A percentile compares a stretch with the other conserved stretches of the same genome.
phyloP scores from a whole-genome alignment of 129 eudicot species.

The Flaveria brownii region DNA sequence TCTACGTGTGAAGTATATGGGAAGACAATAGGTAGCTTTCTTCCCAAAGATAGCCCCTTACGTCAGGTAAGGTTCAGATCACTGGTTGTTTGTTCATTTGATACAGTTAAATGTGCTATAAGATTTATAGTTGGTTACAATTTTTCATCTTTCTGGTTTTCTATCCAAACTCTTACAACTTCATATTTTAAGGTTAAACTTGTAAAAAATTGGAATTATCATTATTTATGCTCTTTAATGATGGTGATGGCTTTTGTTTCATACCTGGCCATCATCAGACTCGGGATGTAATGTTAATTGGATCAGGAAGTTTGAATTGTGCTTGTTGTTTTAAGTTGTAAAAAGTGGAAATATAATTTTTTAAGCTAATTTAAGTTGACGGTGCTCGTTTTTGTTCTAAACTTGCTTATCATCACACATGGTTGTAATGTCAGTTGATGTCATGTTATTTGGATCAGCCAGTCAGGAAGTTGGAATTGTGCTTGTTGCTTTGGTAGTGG shows the following conservation, averaged over 20 bases:
- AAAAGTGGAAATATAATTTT: neutral
- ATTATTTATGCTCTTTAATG: neutral
- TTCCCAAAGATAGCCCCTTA: constrained; percentile 83
- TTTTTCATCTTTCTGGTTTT: neutral
- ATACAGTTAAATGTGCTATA: constrained; percentile 10
- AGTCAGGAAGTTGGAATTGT: neutral
- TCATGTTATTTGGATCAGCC: constrained; percentile 15
- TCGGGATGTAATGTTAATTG: too few species aligned
- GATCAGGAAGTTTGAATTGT: neutral
- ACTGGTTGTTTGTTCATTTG: neutral
- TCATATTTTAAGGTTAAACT: neutral
- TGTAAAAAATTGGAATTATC: neutral
- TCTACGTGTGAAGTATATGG: constrained; percentile 98
- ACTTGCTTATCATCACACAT: neutral
- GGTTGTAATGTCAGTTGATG: constrained; percentile 1
- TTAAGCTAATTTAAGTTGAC: neutral
- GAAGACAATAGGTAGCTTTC: constrained; percentile 83
- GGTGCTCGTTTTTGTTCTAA: neutral
- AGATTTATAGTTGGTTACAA: neutral
- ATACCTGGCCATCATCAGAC: too few species aligned
- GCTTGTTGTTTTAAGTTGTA: neutral
- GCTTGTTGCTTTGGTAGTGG: constrained; percentile 3
- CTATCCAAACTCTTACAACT: neutral
- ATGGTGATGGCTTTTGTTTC: neutral
- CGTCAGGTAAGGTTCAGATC: constrained; percentile 61